Conservation (phyloP, 495 filamentous ascomycete genomes). For the Penicillium ochrochloron region DNA sequence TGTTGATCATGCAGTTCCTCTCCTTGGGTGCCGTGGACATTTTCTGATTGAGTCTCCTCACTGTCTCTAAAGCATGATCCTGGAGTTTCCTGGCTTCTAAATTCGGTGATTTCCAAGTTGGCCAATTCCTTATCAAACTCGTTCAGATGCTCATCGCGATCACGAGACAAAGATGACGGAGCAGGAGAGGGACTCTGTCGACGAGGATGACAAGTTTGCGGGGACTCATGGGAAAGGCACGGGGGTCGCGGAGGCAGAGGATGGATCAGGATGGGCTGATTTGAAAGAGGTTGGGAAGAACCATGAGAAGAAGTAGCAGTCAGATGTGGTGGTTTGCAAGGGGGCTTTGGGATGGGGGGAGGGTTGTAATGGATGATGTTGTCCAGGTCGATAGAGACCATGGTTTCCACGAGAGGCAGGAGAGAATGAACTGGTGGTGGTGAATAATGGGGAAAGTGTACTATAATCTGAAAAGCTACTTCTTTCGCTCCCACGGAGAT, state of each 20-base stretch:
- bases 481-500: no score
- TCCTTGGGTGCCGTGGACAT: no score
- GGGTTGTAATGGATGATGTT: slow-evolving; percentile 10
- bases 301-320: background rate
- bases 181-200: background rate
- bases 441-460: background rate
- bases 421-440: background rate
- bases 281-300: background rate
- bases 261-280: background rate
- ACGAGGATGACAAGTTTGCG: background rate
- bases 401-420: background rate
- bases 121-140: slow-evolving; percentile 3
- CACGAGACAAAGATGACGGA: background rate
- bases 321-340: background rate
- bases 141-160: background rate
- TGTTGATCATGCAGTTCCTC: no score
- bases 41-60: background rate
- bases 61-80: background rate
- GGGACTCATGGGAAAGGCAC: background rate
- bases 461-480: background rate
- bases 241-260: background rate
- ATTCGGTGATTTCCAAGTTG: background rate
- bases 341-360: slow-evolving; percentile 7
- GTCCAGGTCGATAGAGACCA: slow-evolving; percentile 8
- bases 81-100: background rate